phyloP scores from a whole-genome alignment of 305 asterid genomes.

The Fraxinus paxiana region DNA sequence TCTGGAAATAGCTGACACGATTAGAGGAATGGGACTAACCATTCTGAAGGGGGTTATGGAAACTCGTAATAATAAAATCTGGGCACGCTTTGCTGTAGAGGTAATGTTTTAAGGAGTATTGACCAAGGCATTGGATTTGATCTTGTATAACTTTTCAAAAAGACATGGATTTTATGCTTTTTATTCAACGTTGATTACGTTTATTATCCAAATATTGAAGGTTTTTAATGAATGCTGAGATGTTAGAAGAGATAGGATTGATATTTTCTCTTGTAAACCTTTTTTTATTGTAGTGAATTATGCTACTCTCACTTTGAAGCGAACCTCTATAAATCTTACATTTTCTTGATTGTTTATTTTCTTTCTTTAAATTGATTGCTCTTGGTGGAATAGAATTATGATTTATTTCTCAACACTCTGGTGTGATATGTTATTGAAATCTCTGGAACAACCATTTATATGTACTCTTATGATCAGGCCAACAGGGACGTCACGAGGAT shows the following conservation, averaged over 20 bases:
- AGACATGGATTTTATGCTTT: neutral
- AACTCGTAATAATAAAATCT: constrained; percentile 55
- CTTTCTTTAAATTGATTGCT: neutral
- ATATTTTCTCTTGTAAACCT: neutral
- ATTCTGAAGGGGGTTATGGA: constrained; percentile 77
- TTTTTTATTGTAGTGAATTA: neutral
- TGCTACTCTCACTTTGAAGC: neutral
- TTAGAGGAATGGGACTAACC: constrained; percentile 69
- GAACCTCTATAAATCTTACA: neutral
- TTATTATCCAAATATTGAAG: neutral
- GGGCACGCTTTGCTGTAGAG: constrained; percentile 81
- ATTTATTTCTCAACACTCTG: neutral
- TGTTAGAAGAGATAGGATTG: neutral
- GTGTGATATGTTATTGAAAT: neutral
- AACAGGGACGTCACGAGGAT: constrained; percentile 85
- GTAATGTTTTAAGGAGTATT: constrained; percentile 28
- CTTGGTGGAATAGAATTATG: neutral
- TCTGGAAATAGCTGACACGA: constrained; percentile 70
- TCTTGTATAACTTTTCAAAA: neutral
- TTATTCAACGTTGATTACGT: neutral
- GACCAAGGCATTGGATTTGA: neutral
- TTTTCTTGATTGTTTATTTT: neutral
- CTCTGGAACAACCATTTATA: neutral
- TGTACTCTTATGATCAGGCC: constrained; percentile 51
- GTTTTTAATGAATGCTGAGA: neutral